Evolutionary conservation across 495 filamentous ascomycete species (phyloP), one percentile per base, ranked within the genome.

Genomic region (Acidomyces sp.): DNA sequence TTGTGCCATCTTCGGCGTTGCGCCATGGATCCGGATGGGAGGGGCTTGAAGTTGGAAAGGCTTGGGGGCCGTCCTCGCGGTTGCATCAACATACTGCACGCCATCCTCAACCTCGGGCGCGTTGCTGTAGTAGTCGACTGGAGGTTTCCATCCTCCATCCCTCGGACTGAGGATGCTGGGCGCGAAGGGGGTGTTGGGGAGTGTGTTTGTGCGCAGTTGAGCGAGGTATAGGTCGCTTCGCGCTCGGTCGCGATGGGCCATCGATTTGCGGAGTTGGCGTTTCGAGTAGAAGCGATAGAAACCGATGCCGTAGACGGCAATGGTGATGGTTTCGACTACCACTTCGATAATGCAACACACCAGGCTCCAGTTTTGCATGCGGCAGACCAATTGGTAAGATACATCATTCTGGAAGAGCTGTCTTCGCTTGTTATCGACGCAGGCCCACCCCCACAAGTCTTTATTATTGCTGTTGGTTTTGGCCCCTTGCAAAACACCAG

Each of bases 251-350:
- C 90, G 87, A 54, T 80, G 64, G 60, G 93, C 82, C 88, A 99
- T 96, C 37, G 84, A 83, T 66, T 94, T 96, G 60, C 78, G 79
- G 41, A 99, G 82, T 53, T 77, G 75, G 57, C 83, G 80, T 70
- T 99, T 99, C 43, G 82, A 82, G 72, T 84, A 90, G 69, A 93
- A 82, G 49, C 90, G 82, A 70, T 90, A 96, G 67, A 94, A 93
- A 58, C 92, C 77, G 56, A 95, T 71, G 58, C 69, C 84, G 67
- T 99, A 99, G 55, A 99, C 80, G 25, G 73, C 62, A 58, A 99
- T 93, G 50, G 82, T 82, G 60, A 99, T 74, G 51, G 80, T 68
- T 59, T 99, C 90, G 48, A 99, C 71, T 39, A 92, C 81, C 48
- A 99, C 72, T 65, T 99, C 90, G 63, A 99, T 96, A 55, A 99